These are phyloP conservation scores for Fusarium pseudograminearum DNA, from an alignment of 2,329 filamentous ascomycete species.

Conservation along the genomic window DNA sequence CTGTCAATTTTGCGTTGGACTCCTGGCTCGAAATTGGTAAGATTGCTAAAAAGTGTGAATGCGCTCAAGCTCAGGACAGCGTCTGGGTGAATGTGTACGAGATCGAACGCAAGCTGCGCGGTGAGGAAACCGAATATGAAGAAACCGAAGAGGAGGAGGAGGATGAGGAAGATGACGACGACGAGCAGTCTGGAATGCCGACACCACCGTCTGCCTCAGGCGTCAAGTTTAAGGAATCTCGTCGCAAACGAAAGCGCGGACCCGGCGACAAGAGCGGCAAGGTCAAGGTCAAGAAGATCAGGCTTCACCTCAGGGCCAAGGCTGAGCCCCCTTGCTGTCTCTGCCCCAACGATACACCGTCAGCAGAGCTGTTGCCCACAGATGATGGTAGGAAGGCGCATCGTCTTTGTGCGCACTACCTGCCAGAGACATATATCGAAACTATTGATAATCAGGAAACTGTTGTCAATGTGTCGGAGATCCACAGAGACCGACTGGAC, in stretches of 20 bases:
- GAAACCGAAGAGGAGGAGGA: conserved; percentile 80
- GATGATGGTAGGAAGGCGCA: conserved; percentile 91
- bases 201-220: conserved; percentile 82
- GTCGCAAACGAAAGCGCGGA: conserved; percentile 70
- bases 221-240: conserved; percentile 71
- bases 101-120: conserved; percentile 92
- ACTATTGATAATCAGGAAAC: conserved; percentile 76
- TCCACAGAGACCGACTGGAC: conserved; percentile 87
- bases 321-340: conserved; percentile 86
- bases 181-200: conserved; percentile 75
- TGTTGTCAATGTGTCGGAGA: conserved; percentile 81
- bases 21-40: conserved; percentile 95
- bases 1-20: conserved; percentile 97
- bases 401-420: conserved; percentile 88
- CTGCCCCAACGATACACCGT: conserved; percentile 89
- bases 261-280: conserved; percentile 55
- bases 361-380: conserved; percentile 84
- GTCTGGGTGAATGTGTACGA: conserved; percentile 98
- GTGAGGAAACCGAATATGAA: conserved; percentile 87
- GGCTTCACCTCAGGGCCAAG: conserved; percentile 77
- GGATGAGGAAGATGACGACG: conserved; percentile 74
- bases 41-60: conserved; percentile 96
- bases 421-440: conserved; percentile 90
- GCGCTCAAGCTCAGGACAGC: conserved; percentile 93
- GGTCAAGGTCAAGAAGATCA: conserved; percentile 80